phyloP scores from a whole-genome alignment of 1,284 basidiomycete species.

The Malassezia sympodialis region DNA sequence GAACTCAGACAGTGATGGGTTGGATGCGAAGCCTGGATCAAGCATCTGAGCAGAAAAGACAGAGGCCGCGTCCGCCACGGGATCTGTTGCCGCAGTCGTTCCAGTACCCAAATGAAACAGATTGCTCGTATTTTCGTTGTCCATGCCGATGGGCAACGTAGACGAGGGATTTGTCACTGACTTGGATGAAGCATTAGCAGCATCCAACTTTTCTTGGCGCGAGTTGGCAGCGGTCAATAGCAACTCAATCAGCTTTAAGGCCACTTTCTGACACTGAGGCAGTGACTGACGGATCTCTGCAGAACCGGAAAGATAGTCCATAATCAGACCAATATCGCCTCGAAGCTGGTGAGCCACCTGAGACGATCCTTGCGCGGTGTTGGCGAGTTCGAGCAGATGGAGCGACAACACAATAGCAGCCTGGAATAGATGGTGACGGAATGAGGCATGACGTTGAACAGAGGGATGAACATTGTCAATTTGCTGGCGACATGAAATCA shows the following conservation, averaged over 20 bases:
- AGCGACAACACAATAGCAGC: slow-evolving; percentile 67
- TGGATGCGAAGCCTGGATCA: slow-evolving; percentile 5
- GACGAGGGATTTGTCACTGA: neutral
- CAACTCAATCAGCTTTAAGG: slow-evolving; percentile 8
- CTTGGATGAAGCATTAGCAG: neutral
- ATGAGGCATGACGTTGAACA: slow-evolving; percentile 49
- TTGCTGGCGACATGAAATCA: slow-evolving; percentile 17
- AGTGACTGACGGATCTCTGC: neutral
- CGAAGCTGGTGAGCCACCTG: slow-evolving; percentile 19
- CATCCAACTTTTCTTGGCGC: neutral
- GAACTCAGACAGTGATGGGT: slow-evolving; percentile 1
- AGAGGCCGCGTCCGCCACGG: slow-evolving; percentile 4
- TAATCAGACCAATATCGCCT: slow-evolving; percentile 16
- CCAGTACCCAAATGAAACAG: slow-evolving; percentile 9
- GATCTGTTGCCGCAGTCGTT: slow-evolving; percentile 1
- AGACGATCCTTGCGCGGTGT: slow-evolving; percentile 60
- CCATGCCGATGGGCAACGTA: slow-evolving; percentile 4
- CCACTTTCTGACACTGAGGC: slow-evolving; percentile 15
- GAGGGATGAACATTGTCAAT: slow-evolving; percentile 19
- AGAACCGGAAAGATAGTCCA: slow-evolving; percentile 9
- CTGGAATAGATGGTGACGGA: slow-evolving; percentile 59
- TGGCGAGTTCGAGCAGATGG: slow-evolving; percentile 71
- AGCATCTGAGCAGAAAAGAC: slow-evolving; percentile 11
- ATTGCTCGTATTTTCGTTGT: slow-evolving; percentile 4
- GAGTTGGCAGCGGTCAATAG: slow-evolving; percentile 5